Percentiles rank a stretch among this genome's conserved stretches.
Conservation (phyloP, 1,139 yeast genomes). For the Ashbya aceris region DNA sequence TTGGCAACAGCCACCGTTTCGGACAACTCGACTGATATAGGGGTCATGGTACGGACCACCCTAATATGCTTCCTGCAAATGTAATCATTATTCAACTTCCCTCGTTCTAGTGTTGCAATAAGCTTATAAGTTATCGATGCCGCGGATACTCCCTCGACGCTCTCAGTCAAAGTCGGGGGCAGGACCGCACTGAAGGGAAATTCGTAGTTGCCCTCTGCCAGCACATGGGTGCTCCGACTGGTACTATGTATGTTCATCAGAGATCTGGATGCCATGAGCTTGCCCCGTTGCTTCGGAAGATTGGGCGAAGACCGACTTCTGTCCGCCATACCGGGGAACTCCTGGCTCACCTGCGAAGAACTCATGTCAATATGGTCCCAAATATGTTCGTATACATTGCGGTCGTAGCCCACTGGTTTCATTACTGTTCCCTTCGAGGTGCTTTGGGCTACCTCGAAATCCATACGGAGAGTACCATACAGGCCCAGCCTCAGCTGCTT, state of each 20-base stretch:
- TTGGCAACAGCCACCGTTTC: slow-evolving; percentile 94
- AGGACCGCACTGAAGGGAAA: slow-evolving; percentile 79
- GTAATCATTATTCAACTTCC: slow-evolving; percentile 61
- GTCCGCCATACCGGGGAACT: slow-evolving; percentile 5
- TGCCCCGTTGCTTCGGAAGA: slow-evolving; percentile 12
- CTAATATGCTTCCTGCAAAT: slow-evolving; percentile 65
- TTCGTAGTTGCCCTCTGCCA: slow-evolving; percentile 76
- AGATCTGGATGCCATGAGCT: slow-evolving; percentile 28
- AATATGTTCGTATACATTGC: slow-evolving; percentile 58
- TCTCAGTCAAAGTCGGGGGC: slow-evolving; percentile 81
- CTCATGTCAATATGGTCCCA: slow-evolving; percentile 52
- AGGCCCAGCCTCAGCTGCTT: slow-evolving; percentile 54
- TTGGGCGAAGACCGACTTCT: slow-evolving; percentile 19
- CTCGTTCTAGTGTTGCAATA: slow-evolving; percentile 76
- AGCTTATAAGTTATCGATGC: slow-evolving; percentile 71
- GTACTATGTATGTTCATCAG: slow-evolving; percentile 25
- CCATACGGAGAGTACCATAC: slow-evolving; percentile 52
- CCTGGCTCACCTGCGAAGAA: slow-evolving; percentile 1
- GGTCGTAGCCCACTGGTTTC: slow-evolving; percentile 52
- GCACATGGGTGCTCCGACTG: slow-evolving; percentile 27
- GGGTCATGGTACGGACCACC: slow-evolving; percentile 78
- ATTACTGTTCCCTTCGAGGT: slow-evolving; percentile 39
- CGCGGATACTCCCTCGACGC: slow-evolving; percentile 84
- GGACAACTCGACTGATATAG: slow-evolving; percentile 79
- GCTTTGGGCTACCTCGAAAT: slow-evolving; percentile 44